Evolutionary conservation across 2,329 filamentous ascomycete genomes (phyloP).

Genomic region (Aspergillus tubingensis): DNA sequence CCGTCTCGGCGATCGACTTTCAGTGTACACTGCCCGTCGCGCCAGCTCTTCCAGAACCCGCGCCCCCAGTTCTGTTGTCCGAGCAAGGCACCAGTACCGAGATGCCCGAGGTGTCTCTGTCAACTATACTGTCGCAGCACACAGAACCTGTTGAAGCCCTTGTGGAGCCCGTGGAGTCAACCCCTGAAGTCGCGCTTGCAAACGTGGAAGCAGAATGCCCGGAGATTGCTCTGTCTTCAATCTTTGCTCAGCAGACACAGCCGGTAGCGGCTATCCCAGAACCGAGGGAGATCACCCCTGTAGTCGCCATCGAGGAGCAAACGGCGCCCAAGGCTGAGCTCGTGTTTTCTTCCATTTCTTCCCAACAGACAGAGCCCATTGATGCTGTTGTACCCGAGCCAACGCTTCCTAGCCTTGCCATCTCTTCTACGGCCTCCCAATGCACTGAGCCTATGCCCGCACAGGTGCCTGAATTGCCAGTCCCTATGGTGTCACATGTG

Average conservation of each 20-base stretch:
- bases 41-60: slow-evolving; percentile 23
- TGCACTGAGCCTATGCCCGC: slow-evolving; percentile 37
- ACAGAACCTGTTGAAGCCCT: slow-evolving; percentile 29
- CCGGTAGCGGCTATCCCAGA: not conserved
- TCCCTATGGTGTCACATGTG: slow-evolving; percentile 33
- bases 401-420: slow-evolving; percentile 24
- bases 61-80: slow-evolving; percentile 17
- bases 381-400: slow-evolving; percentile 23
- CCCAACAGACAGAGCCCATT: slow-evolving; percentile 30
- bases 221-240: not conserved
- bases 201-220: not conserved
- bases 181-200: slow-evolving; percentile 19
- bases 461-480: slow-evolving; percentile 23
- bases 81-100: slow-evolving; percentile 22
- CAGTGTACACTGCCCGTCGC: slow-evolving; percentile 26
- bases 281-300: not conserved
- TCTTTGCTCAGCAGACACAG: not conserved
- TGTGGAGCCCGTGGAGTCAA: slow-evolving; percentile 19
- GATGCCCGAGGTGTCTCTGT: slow-evolving; percentile 29
- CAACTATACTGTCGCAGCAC: slow-evolving; percentile 35
- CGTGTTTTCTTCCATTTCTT: slow-evolving; percentile 33
- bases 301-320: not conserved
- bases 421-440: slow-evolving; percentile 32
- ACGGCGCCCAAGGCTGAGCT: slow-evolving; percentile 11
- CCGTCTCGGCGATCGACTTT: slow-evolving; percentile 21